phyloP scores from a whole-genome alignment of 257 asterid species.

The Jaltomata sinuosa region DNA sequence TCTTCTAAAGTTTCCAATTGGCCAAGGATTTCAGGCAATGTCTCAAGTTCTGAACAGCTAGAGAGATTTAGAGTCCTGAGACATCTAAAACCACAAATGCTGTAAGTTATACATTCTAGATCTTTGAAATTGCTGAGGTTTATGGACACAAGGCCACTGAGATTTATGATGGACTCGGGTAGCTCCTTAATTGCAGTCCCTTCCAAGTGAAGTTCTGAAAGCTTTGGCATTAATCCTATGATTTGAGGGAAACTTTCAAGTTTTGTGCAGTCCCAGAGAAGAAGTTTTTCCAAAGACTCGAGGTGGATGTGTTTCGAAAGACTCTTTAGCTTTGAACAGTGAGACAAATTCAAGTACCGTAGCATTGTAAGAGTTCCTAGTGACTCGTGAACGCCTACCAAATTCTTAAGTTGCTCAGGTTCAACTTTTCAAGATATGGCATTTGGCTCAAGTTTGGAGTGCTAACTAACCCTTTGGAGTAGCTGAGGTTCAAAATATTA shows the following conservation, averaged over 20 bases:
- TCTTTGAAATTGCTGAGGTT: slow-evolving; percentile 1
- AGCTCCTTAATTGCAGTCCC: slow-evolving; percentile 8
- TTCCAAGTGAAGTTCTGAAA: slow-evolving; percentile 12
- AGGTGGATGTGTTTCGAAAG: neutral
- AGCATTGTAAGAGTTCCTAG: slow-evolving; percentile 2
- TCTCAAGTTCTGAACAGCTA: slow-evolving; percentile 8
- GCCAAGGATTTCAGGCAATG: slow-evolving; percentile 6
- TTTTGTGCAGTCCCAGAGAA: slow-evolving; percentile 9
- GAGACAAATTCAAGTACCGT: slow-evolving; percentile 4
- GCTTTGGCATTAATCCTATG: neutral
- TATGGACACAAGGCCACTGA: slow-evolving; percentile 1
- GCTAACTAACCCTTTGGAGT: neutral
- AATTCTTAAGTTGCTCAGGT: slow-evolving; percentile 8
- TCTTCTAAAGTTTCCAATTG: slow-evolving; percentile 8
- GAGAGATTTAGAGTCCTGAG: slow-evolving; percentile 1
- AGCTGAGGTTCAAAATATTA: slow-evolving; percentile 10
- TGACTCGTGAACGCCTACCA: neutral
- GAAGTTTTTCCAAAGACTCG: slow-evolving; percentile 1
- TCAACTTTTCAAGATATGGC: slow-evolving; percentile 10
- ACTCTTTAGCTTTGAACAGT: neutral
- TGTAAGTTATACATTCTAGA: slow-evolving; percentile 1
- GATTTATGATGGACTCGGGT: neutral
- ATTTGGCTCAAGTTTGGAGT: slow-evolving; percentile 5
- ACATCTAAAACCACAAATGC: slow-evolving; percentile 7
- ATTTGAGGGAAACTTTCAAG: slow-evolving; percentile 9